These are phyloP conservation scores for Dothideomycetes sp. DNA, from an alignment of 2,329 filamentous ascomycete genomes.

Conservation along the genomic window DNA sequence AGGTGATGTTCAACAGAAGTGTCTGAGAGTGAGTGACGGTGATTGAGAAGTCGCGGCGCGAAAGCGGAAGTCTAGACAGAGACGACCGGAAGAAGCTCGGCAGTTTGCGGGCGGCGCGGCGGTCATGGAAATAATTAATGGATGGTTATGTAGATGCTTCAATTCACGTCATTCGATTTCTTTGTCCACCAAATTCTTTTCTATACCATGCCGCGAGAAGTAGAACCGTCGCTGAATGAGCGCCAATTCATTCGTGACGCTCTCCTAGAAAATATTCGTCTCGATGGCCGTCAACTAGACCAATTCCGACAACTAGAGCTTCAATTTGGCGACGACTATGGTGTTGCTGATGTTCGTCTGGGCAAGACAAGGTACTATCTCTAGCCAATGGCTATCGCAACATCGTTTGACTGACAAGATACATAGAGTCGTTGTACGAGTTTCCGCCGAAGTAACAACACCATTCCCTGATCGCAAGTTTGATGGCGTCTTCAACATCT, in stretches of 20 bases:
- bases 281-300: slow-evolving; percentile 76
- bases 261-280: slow-evolving; percentile 66
- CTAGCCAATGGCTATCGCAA: too few species aligned
- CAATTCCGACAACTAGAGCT: slow-evolving; percentile 70
- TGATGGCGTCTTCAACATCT: slow-evolving; percentile 89
- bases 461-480: slow-evolving; percentile 85
- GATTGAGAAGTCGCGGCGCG: not conserved
- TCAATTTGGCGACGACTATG: slow-evolving; percentile 82
- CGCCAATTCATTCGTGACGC: slow-evolving; percentile 77
- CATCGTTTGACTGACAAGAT: slow-evolving; percentile 18
- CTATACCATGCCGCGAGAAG: slow-evolving; percentile 73
- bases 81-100: slow-evolving; percentile 2
- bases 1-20: too few species aligned
- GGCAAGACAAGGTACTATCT: slow-evolving; percentile 89
- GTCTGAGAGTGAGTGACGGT: too few species aligned
- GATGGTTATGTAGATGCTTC: too few species aligned
- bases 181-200: not conserved
- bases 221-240: slow-evolving; percentile 82
- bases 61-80: not conserved
- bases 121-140: not conserved
- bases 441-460: slow-evolving; percentile 79
- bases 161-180: slow-evolving; percentile 8
- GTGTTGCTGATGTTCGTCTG: slow-evolving; percentile 74
- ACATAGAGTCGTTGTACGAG: slow-evolving; percentile 66
- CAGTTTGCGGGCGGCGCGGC: not conserved